phyloP scores from a whole-genome alignment of 2,329 filamentous ascomycete species.

The Fusarium nodosum region DNA sequence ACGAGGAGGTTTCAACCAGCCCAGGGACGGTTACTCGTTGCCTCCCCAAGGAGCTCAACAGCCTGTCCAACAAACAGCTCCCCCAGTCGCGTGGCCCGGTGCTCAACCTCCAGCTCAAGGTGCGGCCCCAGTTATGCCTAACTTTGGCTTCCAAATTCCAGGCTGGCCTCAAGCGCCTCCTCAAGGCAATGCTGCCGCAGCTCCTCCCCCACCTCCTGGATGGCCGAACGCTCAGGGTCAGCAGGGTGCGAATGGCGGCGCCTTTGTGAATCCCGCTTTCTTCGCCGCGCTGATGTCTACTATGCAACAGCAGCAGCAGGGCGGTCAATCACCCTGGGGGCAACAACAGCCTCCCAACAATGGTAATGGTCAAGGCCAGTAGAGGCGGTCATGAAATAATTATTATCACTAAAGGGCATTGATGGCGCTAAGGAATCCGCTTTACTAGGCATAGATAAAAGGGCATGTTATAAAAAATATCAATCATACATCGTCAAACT shows the following conservation, averaged over 20 bases:
- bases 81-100: conserved; percentile 37
- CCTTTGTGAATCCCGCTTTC: conserved; percentile 71
- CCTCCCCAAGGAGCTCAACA: conserved; percentile 53
- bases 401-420: conserved; percentile 20
- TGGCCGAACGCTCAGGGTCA: conserved; percentile 53
- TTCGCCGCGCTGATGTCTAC: conserved; percentile 65
- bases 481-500: conserved; percentile 23
- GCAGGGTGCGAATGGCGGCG: conserved; percentile 53
- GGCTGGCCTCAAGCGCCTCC: conserved; percentile 57
- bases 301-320: conserved; percentile 55
- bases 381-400: not conserved
- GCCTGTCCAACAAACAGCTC: conserved; percentile 52
- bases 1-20: conserved; percentile 52
- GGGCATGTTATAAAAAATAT: conserved; percentile 13
- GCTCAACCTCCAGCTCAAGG: conserved; percentile 35
- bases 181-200: conserved; percentile 49
- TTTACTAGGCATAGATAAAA: conserved; percentile 41
- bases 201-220: conserved; percentile 60
- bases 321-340: conserved; percentile 50
- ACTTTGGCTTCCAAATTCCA: conserved; percentile 61
- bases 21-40: conserved; percentile 59
- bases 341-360: conserved; percentile 51
- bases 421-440: conserved; percentile 34
- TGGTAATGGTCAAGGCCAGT: conserved; percentile 48
- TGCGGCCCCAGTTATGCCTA: conserved; percentile 48